Base-by-base conservation (phyloP, 805 yeast genomes). In the Cyberlindnera suaveolens region DNA sequence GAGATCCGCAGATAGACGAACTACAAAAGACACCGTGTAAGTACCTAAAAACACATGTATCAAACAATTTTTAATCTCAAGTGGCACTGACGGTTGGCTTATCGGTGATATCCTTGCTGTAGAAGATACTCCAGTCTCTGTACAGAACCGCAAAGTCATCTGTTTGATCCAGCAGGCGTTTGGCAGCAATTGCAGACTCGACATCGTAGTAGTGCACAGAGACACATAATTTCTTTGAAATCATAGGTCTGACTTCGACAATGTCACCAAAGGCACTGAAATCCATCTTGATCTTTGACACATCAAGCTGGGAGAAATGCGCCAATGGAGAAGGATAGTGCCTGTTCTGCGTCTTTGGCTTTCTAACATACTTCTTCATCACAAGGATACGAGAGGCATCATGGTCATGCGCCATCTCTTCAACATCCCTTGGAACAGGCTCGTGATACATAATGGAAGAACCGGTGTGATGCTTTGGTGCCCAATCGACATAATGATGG, bases 81-180 rank as follows among this genome's bases (percentile, higher is more conserved):
- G 16, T n/a, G 33, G 17, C 16, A 31, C 33, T 31, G 3, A 41
- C 15, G 61, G 81, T 72, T 5, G 80, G 78, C 44, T 61, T 67
- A 50, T 83, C 89, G 6, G 85, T 70, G 1, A 76, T 74, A 58
- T 85, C 95, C 36, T 71, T 72, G 0, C 83, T 85, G 50, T 76
- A 85, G 78, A 80, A 74, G 2, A 81, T 62, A 7, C 68, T 61
- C 93, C 93, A 85, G 5, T 67, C 74, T 10, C 58, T 59, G 52
- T 80, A 85, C 50, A 72, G 77, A 5, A 50, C 50, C 41, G 65
- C 55, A 51, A 81, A 51, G 3, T 34, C 42, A 1, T 75, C 49
- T 16, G 58, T 53, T 27, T 59, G 49, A 19, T 66, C 70, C 46
- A 72, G 70, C 31, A 66, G 70, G 29, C 62, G 61, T 59, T 79